phyloP scores from a whole-genome alignment of 1,284 basidiomycete species.

The Trametes polyzona region DNA sequence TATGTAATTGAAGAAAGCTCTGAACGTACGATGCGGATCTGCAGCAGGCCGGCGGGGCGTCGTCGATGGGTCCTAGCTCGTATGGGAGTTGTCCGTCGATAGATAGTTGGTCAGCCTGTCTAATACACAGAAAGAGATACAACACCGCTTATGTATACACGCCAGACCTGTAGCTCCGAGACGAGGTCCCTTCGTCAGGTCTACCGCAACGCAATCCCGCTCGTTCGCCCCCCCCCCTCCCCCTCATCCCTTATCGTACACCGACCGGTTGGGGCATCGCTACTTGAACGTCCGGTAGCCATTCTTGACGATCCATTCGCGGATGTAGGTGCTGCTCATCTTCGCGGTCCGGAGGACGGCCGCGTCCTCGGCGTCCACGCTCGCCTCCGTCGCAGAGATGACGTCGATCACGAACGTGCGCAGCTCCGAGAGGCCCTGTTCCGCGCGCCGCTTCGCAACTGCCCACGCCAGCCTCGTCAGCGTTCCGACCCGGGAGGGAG shows the following conservation, averaged over 20 bases:
- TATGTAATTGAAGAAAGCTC: constrained; percentile 26
- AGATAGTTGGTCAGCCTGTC: too few species aligned
- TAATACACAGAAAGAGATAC: too few species aligned
- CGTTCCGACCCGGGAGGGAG: not conserved
- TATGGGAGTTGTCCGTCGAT: too few species aligned
- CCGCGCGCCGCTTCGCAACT: constrained; percentile 68
- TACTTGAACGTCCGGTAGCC: not conserved
- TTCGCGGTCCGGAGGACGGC: constrained; percentile 75
- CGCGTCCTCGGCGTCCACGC: constrained; percentile 64
- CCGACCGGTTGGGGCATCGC: too few species aligned
- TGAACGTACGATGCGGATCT: too few species aligned
- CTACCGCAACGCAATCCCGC: not conserved
- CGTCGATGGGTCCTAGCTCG: too few species aligned
- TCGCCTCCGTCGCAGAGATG: constrained; percentile 66
- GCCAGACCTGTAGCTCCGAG: too few species aligned
- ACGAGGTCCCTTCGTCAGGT: too few species aligned
- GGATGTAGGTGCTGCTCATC: constrained; percentile 90
- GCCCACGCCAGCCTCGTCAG: not conserved
- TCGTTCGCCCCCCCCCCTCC: not conserved
- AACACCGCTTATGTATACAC: too few species aligned
- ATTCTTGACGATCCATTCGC: constrained; percentile 76
- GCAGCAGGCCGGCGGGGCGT: too few species aligned
- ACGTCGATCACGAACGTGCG: constrained; percentile 84
- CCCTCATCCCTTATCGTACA: too few species aligned
- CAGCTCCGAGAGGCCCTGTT: constrained; percentile 61